A percentile compares a stretch with the other conserved stretches of the same genome.
phyloP scores from a whole-genome alignment of 1,284 basidiomycete genomes.

The Chiua sp. region DNA sequence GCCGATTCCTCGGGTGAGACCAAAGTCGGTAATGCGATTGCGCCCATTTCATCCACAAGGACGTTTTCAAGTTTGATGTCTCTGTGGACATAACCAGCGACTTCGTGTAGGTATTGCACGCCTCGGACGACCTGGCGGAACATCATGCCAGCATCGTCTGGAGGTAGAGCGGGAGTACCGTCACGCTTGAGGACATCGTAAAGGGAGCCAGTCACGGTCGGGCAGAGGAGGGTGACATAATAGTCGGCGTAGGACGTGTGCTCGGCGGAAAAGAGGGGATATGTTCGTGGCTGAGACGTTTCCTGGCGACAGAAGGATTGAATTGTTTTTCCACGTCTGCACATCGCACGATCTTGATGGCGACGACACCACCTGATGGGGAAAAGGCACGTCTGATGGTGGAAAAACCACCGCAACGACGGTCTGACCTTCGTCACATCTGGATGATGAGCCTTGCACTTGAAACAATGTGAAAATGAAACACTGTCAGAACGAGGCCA shows the following conservation, averaged over 20 bases:
- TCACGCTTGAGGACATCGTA: slow-evolving; percentile 83
- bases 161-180: slow-evolving; percentile 64
- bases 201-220: slow-evolving; percentile 85
- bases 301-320: slow-evolving; percentile 51
- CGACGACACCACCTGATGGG: slow-evolving; percentile 69
- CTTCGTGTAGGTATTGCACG: slow-evolving; percentile 85
- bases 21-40: slow-evolving; percentile 85
- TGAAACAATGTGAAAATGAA: too few relatives aligned
- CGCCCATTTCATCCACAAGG: slow-evolving; percentile 84
- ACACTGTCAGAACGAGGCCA: too few relatives aligned
- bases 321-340: slow-evolving; percentile 57
- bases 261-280: slow-evolving; percentile 77
- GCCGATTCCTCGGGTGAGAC: slow-evolving; percentile 72
- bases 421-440: slow-evolving; percentile 63
- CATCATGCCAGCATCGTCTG: slow-evolving; percentile 86
- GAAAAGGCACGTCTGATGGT: slow-evolving; percentile 79
- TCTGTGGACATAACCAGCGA: slow-evolving; percentile 81
- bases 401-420: slow-evolving; percentile 88
- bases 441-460: slow-evolving; percentile 40
- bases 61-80: slow-evolving; percentile 99
- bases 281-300: slow-evolving; percentile 75
- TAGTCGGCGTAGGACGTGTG: slow-evolving; percentile 76
- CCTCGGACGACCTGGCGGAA: slow-evolving; percentile 92
- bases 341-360: slow-evolving; percentile 81
- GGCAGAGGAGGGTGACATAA: slow-evolving; percentile 84